Evolutionary conservation across 345 rosid species (phyloP).

Genomic region (Theobroma cacao): DNA sequence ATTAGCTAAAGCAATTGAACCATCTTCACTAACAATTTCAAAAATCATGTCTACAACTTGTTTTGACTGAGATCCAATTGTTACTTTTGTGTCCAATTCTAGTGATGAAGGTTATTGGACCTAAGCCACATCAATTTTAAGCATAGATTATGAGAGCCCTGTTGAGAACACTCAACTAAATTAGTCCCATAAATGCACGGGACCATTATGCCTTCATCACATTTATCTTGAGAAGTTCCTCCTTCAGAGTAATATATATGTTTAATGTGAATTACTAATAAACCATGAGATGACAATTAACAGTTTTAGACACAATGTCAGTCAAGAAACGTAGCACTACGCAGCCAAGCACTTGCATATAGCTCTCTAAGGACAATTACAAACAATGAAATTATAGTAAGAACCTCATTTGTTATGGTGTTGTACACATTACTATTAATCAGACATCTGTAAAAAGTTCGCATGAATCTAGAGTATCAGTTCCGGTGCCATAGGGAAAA

Average conservation of each 20-base stretch:
- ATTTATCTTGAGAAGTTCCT: not conserved
- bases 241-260: not conserved
- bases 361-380: not conserved
- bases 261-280: not conserved
- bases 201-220: not conserved
- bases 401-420: not conserved
- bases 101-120: not conserved
- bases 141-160: not conserved
- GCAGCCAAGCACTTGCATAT: not conserved
- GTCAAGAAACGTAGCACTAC: no score
- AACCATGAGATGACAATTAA: not conserved
- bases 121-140: not conserved
- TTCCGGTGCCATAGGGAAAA: not conserved
- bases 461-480: not conserved
- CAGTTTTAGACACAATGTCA: not conserved
- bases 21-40: not conserved
- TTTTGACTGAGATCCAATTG: not conserved
- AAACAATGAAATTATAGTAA: not conserved
- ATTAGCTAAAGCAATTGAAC: not conserved
- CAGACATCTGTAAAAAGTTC: not conserved
- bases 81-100: not conserved
- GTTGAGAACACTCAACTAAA: not conserved
- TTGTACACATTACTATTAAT: not conserved
- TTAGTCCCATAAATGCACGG: not conserved
- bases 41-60: not conserved